phyloP scores from a whole-genome alignment of 1,284 basidiomycete species.

The Farysia itapuensis region DNA sequence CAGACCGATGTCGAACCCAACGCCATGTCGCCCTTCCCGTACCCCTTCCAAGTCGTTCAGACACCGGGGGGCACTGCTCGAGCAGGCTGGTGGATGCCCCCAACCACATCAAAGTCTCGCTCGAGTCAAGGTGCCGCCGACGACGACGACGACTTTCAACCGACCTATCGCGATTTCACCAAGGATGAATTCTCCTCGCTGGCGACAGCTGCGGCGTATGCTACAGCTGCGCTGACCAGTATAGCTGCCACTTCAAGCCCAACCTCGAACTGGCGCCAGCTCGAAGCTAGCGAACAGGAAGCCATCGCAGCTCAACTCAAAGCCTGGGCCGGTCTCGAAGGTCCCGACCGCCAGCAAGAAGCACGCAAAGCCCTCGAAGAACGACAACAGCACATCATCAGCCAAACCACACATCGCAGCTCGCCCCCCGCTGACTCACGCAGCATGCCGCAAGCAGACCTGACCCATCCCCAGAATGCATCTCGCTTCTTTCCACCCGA shows the following conservation, averaged over 20 bases:
- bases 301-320: conserved; percentile 39
- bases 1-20: conserved; percentile 30
- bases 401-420: conserved; percentile 12
- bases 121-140: neutral
- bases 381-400: conserved; percentile 34
- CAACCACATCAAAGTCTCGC: conserved; percentile 2
- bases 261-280: conserved; percentile 23
- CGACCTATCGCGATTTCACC: conserved; percentile 40
- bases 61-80: conserved; percentile 48
- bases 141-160: conserved; percentile 34
- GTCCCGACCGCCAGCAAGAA: conserved; percentile 42
- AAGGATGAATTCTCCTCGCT: conserved; percentile 42
- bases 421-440: conserved; percentile 1
- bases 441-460: neutral
- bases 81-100: conserved; percentile 51
- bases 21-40: conserved; percentile 39
- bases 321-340: conserved; percentile 55
- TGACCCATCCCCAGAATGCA: conserved; percentile 9
- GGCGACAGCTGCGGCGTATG: conserved; percentile 50
- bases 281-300: conserved; percentile 35
- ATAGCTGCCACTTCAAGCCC: conserved; percentile 23
- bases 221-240: conserved; percentile 51
- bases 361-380: conserved; percentile 43
- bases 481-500: conserved; percentile 50
- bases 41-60: conserved; percentile 50